Base-by-base conservation (phyloP, 495 filamentous ascomycete genomes). In the Entonaema liquescens region DNA sequence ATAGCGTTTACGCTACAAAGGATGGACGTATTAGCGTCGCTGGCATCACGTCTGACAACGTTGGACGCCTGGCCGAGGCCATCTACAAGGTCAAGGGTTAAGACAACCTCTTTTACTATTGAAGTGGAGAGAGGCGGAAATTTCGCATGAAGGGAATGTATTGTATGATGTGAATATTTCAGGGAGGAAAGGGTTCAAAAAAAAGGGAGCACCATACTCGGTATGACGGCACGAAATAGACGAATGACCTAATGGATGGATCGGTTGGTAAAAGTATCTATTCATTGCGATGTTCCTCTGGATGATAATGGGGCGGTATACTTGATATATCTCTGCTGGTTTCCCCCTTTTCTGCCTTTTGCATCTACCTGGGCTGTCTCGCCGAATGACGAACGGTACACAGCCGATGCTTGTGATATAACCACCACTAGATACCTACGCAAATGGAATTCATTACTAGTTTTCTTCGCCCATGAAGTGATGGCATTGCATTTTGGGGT, bases 11-110 rank as follows among this genome's bases (percentile, higher is more conserved):
- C 77, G 94, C 93, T 57, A 98, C 95, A 81, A 94, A 91, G 84
- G 95, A 99, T 81, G 95, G 95, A 72, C 90, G 95, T 81, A 99
- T 99, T 77, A 97, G 94, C 44, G 94, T 99, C 17, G 95, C 95
- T 40, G 95, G 95, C 73, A 97, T 99, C 83, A 99, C 95, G 61
- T 87, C 84, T 58, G 93, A 86, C 75, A 99, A 99, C 80, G 95
- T 98, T 68, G 90, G 92, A 83, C 89, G 94, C 72, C 90, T 99
- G 58, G 95, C 95, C 59, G 91, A 98, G 84, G 87, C 92, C 74
- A 99, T 99, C 83, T 94, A 91, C 87, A 95, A 97, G 83, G 89
- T 99, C 68, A 97, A 85, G 81, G 85, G 85, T 75, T 88, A 82
- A 75, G 70, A 0, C 7, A 3, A 15, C 9, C 19, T 23, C 25